phyloP scores from a whole-genome alignment of 495 filamentous ascomycete species.

The Rhypophila decipiens region DNA sequence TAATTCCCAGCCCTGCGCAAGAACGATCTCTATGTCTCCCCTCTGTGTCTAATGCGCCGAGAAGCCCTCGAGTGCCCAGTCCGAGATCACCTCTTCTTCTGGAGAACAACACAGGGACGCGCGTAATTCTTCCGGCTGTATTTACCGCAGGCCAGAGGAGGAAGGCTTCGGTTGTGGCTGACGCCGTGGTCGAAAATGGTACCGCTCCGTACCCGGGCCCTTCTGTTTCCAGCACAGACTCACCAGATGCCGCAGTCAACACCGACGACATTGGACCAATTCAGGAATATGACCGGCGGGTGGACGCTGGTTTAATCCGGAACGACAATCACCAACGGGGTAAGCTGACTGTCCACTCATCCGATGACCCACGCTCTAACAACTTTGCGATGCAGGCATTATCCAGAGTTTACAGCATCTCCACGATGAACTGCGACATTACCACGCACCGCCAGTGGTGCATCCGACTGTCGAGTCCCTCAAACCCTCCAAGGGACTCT shows the following conservation, averaged over 20 bases:
- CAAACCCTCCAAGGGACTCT: conserved; percentile 58
- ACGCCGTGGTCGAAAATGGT: conserved; percentile 26
- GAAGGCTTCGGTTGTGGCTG: conserved; percentile 25
- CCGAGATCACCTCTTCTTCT: not conserved
- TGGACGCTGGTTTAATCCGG: conserved; percentile 60
- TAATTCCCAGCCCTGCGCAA: too few species aligned
- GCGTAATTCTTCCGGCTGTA: conserved; percentile 10
- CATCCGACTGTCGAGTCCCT: conserved; percentile 73
- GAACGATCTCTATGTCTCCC: too few species aligned
- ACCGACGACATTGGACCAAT: conserved; percentile 60
- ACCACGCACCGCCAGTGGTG: conserved; percentile 63
- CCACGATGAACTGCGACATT: conserved; percentile 72
- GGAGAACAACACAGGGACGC: not conserved
- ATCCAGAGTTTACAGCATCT: conserved; percentile 84
- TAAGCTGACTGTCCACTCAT: conserved; percentile 24
- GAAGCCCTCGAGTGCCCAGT: too few species aligned
- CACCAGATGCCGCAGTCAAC: conserved; percentile 11
- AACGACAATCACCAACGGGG: conserved; percentile 91
- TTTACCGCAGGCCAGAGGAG: conserved; percentile 20
- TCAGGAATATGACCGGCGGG: conserved; percentile 78
- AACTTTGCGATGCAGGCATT: conserved; percentile 50
- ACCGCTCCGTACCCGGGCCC: not conserved
- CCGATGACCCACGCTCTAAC: not conserved
- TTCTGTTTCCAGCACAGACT: not conserved
- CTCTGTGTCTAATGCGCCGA: too few species aligned